Base-by-base conservation (phyloP, 2,329 filamentous ascomycete genomes). In the Alternaria solani region DNA sequence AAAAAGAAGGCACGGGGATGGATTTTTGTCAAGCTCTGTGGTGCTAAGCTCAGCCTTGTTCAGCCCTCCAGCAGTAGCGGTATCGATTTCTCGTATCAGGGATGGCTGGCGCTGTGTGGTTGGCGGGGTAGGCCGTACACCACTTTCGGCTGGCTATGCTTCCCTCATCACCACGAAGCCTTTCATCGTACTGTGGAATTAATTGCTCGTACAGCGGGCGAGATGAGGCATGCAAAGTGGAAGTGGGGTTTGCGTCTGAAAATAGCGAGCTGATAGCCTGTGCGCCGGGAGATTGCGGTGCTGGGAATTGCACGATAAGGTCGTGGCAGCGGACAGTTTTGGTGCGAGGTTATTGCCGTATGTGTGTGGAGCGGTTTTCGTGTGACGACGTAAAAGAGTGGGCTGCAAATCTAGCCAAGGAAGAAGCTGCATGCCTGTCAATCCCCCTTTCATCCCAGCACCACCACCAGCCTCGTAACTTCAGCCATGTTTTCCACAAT, bases 111-210 rank as follows among this genome's bases (percentile, higher is more conserved):
- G 46, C 46, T 7, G 32, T 16, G 46, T 49, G 18, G 46, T 23
- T 26, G 55, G 55, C 51, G 55, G 49, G 49, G 55, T 58, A 58
- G 30, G 25, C 46, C 46, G 30, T 48, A 25, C 34, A 9, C 12
- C 18, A 23, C 46, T 48, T 16, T 34, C 20, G 28, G 34, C 16
- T 38, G 16, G 14, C 14, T n/a, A 18, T 18, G 12, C 41, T 43
- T 32, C 3, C 41, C 47, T 26, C 44, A 38, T 38, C 53, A 49
- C 36, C 30, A 48, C 30, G 5, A 14, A 48, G 11, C 25, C 25
- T 20, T 49, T 30, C 6, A 30, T 51, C 44, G 34, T 39, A 51
- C 53, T 42, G 23, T 42, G 18, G 34, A 51, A 56, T 51, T 32
- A 20, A 36, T 36, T 16, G 9, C 8, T 57, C 30, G 28, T 52